Evolutionary conservation across 2,329 filamentous ascomycete species (phyloP), one percentile per base, ranked within the genome.

Genomic region (Xylariaceae sp.): DNA sequence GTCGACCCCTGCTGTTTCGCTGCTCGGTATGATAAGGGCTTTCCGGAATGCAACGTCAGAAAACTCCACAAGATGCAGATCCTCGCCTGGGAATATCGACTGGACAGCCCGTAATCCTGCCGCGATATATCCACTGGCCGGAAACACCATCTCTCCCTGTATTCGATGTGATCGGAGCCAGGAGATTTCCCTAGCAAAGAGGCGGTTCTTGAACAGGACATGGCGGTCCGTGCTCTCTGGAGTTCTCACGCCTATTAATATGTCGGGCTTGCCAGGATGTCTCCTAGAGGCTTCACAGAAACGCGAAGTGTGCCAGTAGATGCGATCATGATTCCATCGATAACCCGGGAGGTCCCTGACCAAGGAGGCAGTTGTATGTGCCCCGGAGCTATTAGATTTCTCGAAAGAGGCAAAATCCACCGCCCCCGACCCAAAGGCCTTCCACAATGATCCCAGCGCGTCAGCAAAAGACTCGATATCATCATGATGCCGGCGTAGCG

Each of bases 111-210:
- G 53, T 0, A 57, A 5, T 2, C 34, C 42, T 31, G 38, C 33
- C 6, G 45, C 38, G 15, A 48, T 43, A 27, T 53, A 57, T 0
- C 47, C 53, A 0, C 55, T 46, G 11, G 49, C 47, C 2, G 50
- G 50, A 26, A 54, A 48, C 5, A 56, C 40, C 1, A 29, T 38
- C 24, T 50, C 46, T 11, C 48, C 47, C 24, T 56, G 50, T 3
- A 54, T 7, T n/a, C 40, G 42, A 24, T 56, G 51, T 6, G 47
- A 44, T 0, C 29, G 17, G 0, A 53, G 38, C 50, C 51, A 56
- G 0, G 39, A 16, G 1, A 54, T 34, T 21, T 48, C 48, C 9
- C 29, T 32, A 6, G 35, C 14, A 8, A 37, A 43, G 16, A 55
- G 43, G 1, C 50, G n/a, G 15, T 55, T 52, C 2, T 16, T 32